phyloP scores from a whole-genome alignment of 208 protist species.

The Leishmania mexicana region DNA sequence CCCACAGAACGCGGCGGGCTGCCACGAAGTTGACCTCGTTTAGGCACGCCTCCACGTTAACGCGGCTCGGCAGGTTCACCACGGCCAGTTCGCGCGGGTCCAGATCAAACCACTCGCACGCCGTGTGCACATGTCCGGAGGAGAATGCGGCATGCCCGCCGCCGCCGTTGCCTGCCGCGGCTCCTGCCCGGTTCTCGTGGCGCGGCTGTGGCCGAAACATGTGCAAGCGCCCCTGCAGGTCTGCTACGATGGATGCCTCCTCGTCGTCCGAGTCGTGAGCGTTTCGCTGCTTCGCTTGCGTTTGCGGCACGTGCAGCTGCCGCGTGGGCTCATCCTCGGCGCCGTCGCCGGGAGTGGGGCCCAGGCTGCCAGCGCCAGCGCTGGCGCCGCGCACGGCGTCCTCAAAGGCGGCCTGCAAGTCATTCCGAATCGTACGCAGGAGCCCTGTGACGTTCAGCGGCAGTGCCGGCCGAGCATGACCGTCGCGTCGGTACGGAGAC shows the following conservation, averaged over 20 bases:
- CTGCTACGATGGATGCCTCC: neutral
- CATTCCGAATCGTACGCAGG: slow-evolving; percentile 13
- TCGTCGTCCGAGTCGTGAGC: neutral
- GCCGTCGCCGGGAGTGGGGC: slow-evolving; percentile 1
- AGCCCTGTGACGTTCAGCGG: slow-evolving; percentile 23
- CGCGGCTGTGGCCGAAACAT: neutral
- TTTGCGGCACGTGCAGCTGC: neutral
- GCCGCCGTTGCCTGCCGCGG: neutral
- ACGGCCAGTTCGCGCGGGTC: slow-evolving; percentile 15
- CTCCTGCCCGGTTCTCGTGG: neutral
- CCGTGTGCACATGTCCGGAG: neutral
- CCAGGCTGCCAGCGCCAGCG: neutral
- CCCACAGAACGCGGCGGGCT: slow-evolving; percentile 27
- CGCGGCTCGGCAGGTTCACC: slow-evolving; percentile 9
- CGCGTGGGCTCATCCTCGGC: neutral
- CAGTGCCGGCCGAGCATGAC: slow-evolving; percentile 17
- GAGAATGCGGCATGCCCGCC: neutral
- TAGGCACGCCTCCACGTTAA: slow-evolving; percentile 19
- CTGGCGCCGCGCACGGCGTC: slow-evolving; percentile 18
- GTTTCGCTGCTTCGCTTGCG: slow-evolving; percentile 1
- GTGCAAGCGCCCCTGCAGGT: slow-evolving; percentile 4
- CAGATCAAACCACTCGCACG: slow-evolving; percentile 18
- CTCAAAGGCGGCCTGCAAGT: slow-evolving; percentile 24
- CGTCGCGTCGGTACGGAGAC: slow-evolving; percentile 27
- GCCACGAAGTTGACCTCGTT: slow-evolving; percentile 14